Percentiles rank a stretch among this genome's conserved stretches.
phyloP scores from a whole-genome alignment of 257 asterid species.

The Fraxinus americana region DNA sequence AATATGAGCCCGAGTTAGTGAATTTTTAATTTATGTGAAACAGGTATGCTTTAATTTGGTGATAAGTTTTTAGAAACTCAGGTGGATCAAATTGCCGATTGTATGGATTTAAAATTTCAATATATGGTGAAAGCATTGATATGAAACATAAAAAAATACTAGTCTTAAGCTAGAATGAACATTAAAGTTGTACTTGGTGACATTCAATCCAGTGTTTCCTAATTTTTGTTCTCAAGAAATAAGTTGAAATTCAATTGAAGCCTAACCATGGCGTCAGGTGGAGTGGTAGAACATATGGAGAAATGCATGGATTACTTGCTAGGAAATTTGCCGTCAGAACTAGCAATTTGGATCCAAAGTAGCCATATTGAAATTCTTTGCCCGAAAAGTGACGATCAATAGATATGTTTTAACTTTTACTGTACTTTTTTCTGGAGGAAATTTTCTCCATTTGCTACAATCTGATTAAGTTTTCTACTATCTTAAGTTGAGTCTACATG shows the following conservation, averaged over 20 bases:
- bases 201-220: not conserved
- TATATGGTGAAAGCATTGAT: not conserved
- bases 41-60: not conserved
- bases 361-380: not conserved
- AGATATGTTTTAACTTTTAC: too few species aligned
- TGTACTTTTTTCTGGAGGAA: not conserved
- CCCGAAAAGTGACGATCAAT: not conserved
- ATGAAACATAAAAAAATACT: not conserved
- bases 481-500: not conserved
- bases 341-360: not conserved
- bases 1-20: not conserved
- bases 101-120: not conserved
- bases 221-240: not conserved
- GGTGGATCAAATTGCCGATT: conserved; percentile 20
- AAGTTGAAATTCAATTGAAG: not conserved
- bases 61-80: not conserved
- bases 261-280: not conserved
- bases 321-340: not conserved
- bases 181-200: not conserved
- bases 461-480: not conserved
- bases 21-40: not conserved
- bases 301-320: not conserved
- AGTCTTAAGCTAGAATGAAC: not conserved
- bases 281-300: not conserved
- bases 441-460: too few species aligned